A percentile compares a stretch with the other conserved stretches of the same genome.
Evolutionary conservation across 371 early-diverging fungal species (phyloP).

Genomic region (Circinella umbellata): DNA sequence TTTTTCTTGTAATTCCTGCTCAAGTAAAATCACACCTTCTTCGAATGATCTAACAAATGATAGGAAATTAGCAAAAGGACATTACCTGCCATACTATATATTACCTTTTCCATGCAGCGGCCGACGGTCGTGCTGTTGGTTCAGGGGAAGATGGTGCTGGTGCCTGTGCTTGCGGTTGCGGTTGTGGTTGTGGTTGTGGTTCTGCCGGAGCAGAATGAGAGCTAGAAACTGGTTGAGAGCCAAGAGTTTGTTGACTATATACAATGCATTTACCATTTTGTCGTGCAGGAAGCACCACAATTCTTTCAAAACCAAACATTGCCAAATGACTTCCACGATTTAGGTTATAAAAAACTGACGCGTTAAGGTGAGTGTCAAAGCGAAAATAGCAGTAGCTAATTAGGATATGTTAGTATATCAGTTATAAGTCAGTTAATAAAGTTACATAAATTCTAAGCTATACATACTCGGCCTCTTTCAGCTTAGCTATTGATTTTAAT

Average conservation of each 20-base stretch:
- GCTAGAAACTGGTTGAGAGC: too few species aligned
- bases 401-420: not conserved
- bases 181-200: not conserved
- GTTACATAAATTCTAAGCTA: slow-evolving; percentile 2
- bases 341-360: not conserved
- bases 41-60: too few species aligned
- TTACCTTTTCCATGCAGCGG: too few species aligned
- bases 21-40: too few species aligned
- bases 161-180: not conserved
- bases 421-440: not conserved
- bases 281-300: not conserved
- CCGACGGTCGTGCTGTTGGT: too few species aligned
- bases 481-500: not conserved
- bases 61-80: too few species aligned
- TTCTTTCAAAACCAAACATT: not conserved
- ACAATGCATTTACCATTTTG: not conserved
- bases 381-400: not conserved
- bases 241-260: not conserved
- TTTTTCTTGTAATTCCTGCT: too few species aligned
- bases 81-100: too few species aligned
- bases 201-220: too few species aligned
- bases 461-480: not conserved
- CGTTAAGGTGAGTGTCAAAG: not conserved
- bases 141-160: not conserved
- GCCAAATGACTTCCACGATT: not conserved